Conservation (phyloP, 192 early-diverging fungal genomes). For the Gonapodya sp. region DNA sequence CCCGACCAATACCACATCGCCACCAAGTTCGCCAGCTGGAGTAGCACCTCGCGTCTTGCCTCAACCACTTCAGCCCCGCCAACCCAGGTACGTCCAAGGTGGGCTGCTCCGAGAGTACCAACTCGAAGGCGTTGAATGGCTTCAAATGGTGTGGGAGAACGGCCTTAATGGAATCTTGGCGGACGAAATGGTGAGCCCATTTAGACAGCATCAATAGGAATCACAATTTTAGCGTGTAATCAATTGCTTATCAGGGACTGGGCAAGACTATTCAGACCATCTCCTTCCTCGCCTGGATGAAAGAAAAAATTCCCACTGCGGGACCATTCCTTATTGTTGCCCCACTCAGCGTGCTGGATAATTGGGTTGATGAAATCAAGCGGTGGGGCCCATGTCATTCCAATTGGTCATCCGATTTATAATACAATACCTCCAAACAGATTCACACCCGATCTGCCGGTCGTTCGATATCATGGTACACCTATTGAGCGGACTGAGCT, state of each 20-base stretch:
- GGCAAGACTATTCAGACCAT: conserved; percentile 86
- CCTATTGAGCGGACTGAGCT: conserved; percentile 61
- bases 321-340: conserved; percentile 86
- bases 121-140: conserved; percentile 89
- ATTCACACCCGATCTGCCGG: conserved; percentile 69
- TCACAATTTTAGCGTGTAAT: neutral
- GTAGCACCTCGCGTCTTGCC: neutral
- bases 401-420: neutral
- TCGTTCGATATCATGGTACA: conserved; percentile 75
- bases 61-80: conserved; percentile 19
- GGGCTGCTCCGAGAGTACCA: conserved; percentile 77
- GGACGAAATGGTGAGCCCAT: conserved; percentile 86
- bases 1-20: no score
- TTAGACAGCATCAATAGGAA: no score
- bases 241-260: neutral
- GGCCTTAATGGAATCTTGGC: conserved; percentile 93
- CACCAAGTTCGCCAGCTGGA: no score
- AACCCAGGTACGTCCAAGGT: neutral
- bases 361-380: conserved; percentile 88
- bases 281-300: conserved; percentile 70
- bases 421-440: conserved; percentile 22
- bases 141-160: conserved; percentile 89
- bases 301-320: conserved; percentile 41
- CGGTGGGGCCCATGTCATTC: conserved; percentile 26
- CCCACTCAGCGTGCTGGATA: conserved; percentile 79